Base-by-base conservation (phyloP, 352 stramenopile genomes). In the Phytophthora citrophthora region DNA sequence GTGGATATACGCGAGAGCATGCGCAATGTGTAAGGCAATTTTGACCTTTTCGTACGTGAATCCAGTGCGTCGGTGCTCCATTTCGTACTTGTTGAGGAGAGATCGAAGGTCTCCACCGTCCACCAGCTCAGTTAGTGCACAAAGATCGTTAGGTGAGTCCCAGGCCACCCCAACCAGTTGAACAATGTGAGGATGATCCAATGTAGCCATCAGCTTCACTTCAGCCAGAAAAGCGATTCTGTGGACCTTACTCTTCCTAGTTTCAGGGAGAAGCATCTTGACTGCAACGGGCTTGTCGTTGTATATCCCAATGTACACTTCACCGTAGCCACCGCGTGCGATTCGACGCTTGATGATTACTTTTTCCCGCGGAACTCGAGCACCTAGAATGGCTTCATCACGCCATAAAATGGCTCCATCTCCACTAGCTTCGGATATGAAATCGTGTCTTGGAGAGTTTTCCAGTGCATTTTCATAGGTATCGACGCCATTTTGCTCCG, bases 361-460 rank as follows among this genome's bases (percentile, higher is more conserved):
- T 23, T 51, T 51, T 51, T 51, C 44, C 12, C 44, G 44, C 6
- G 44, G 24, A 38, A 38, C 26, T 51, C 44, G 13, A n/a, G 24
- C 44, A 5, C 24, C 44, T 16, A 51, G 18, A 16, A 51, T 51
- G 44, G 13, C 15, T 13, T 51, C 44, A 39, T 51, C 24, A 20
- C 24, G 24, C 44, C 44, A 52, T 16, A 24, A 10, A 31, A n/a
- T 32, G n/a, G 15, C 43, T 34, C 23, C 43, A 49, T 49, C 43
- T 49, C 23, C 23, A 34, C 23, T 49, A 11, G 43, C 15, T 7
- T 45, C 36, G 5, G 36, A 41, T 9, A 41, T 20, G 36, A 20
- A 41, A 20, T 18, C 36, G 36, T 10, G 13, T 41, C 3, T 41
- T 41, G 36, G 36, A 20, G 36, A 41, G 5, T n/a, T 41, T 41